Evolutionary conservation across 2,329 filamentous ascomycete species (phyloP), one percentile per base, ranked within the genome.

Genomic region (Ophiostoma perfectum): DNA sequence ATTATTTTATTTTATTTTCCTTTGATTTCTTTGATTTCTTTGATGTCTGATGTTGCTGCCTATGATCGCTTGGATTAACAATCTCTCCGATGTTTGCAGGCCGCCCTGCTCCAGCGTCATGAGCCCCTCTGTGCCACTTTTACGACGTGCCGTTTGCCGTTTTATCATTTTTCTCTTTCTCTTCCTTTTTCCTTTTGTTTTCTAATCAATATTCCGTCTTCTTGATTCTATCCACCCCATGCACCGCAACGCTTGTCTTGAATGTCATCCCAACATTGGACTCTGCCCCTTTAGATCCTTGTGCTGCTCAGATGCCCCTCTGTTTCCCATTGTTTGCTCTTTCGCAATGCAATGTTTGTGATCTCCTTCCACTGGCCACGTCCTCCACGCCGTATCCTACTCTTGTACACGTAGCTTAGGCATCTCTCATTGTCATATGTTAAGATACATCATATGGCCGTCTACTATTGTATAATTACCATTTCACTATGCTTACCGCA

Each of bases 191-290:
- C 1, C 27, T 39, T 38, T 5, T 39, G 36, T 41, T 41, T 39
- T 41, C 39, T 27, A 16, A 38, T 64, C 47, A 39, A 36, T n/a
- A 36, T 44, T n/a, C 36, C 49, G 2, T 42, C 9, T 36, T 9
- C 39, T 8, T 36, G 9, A 6, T 9, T 42, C 65, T 16, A 42
- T 58, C 6, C 49, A 16, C 65, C 36, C 47, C 47, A 18, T 52
- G n/a, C 18, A 18, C 49, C 18, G 27, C 27, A 27, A 27, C 27
- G 27, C 27, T 27, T 27, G 27, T 55, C 45, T 39, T 58, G 38
- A 60, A 12, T 36, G 38, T 69, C 65, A 65, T 69, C 62, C 62
- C 68, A 69, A 65, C 39, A 47, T 69, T 36, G 9, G 41, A 64
- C 55, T 69, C 7, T 58, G 36, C 16, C 41, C 64, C 16, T 38